Percentiles rank a stretch among this genome's conserved stretches.
These are phyloP conservation scores for Penicillium thymicola DNA, from an alignment of 2,329 filamentous ascomycete genomes.

Conservation along the genomic window DNA sequence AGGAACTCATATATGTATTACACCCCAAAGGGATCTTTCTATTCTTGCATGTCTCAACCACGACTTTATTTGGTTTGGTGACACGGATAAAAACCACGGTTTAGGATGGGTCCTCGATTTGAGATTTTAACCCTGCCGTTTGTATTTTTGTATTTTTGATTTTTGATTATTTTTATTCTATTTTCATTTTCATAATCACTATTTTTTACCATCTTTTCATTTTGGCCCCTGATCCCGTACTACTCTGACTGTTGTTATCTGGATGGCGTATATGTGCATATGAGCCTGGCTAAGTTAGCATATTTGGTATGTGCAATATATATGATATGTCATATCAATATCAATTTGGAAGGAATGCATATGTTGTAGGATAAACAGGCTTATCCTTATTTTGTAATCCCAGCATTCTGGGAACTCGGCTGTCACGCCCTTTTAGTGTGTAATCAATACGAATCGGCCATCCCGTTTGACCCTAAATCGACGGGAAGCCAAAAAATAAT, in stretches of 20 bases:
- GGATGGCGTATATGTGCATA: neutral
- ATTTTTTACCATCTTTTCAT: neutral
- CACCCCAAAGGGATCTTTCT: neutral
- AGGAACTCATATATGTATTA: neutral
- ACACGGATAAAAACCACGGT: conserved; percentile 20
- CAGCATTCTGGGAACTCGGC: conserved; percentile 5
- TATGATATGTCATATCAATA: neutral
- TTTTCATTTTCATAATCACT: no score
- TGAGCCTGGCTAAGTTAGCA: neutral
- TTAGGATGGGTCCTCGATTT: conserved; percentile 14
- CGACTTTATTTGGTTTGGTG: neutral
- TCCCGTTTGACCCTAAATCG: conserved; percentile 8
- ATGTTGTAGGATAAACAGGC: neutral
- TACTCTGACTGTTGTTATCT: neutral
- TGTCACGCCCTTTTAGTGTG: conserved; percentile 1
- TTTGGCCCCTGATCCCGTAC: neutral
- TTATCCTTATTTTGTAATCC: conserved; percentile 2
- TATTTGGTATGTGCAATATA: neutral
- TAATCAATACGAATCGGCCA: conserved; percentile 17
- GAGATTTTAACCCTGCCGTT: neutral
- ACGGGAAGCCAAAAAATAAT: neutral
- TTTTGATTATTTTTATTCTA: neutral
- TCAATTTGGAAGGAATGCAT: neutral
- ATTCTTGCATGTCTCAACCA: conserved; percentile 4
- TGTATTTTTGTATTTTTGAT: neutral